Base-by-base conservation (phyloP, 768 basidiomycete genomes). In the Roridomyces roridus region DNA sequence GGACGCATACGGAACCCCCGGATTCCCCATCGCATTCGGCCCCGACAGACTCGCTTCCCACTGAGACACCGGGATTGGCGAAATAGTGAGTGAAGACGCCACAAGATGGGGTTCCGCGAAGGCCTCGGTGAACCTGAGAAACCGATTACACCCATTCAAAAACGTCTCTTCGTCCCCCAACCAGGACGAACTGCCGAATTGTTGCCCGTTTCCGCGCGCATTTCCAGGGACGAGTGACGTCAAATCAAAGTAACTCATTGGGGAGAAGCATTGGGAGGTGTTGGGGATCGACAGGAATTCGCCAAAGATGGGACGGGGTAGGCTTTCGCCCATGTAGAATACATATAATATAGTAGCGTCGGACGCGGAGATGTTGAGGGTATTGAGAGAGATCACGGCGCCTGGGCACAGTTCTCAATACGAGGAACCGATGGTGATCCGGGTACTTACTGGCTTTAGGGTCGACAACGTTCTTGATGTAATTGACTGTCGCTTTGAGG, bases 231-330 rank as follows among this genome's bases (percentile, higher is more conserved):
- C 57, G 24, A 68, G 48, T 24, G 58, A 63, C 34, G 72, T 64
- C 6, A 73, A 68, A 49, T 76, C 74, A 20, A 66, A 50, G 50
- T 77, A 79, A 51, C 73, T 75, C 21, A 72, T 55, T 5, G 74
- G 66, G 1, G 64, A 63, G 10, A 76, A 48, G 21, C 67, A 50
- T 8, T 59, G 55, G 17, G 60, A 54, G 23, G 63, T 64, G 1
- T 68, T 50, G 6, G 76, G 74, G 23, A 79, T 70, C 21, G 71
- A 61, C n/a, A 77, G 65, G 59, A 79, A 74, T 42, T 75, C 72
- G 2, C 71, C 70, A 55, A 74, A 79, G 24, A 73, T 69, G 25
- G 52, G 55, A 12, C 55, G 40, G 6, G 75, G 74, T 24, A 74
- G 70, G 1, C 64, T 63, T 2, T 70, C 51, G n/a, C 76, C 76